Evolutionary conservation across 2,329 filamentous ascomycete genomes (phyloP), one percentile per base, ranked within the genome.

Genomic region (Clarireedia sp.): DNA sequence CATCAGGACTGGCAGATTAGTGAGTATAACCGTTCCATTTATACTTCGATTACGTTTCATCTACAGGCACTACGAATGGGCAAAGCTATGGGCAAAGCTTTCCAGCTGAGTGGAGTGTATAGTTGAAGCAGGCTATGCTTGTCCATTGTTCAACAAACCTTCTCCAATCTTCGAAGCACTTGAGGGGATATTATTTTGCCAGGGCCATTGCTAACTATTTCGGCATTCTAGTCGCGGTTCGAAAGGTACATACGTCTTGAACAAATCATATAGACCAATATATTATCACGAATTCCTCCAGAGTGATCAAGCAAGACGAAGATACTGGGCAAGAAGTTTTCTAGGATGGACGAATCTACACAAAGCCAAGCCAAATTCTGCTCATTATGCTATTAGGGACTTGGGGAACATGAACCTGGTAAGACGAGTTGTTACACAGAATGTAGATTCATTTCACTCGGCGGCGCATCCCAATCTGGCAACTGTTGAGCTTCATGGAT

Each of bases 241-340:
- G 50, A 88, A 91, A 62, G 94, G 94, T 59, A 97, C 92, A 8
- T 99, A 99, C 69, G 86, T 90, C 44, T 79, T 94, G 66, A 97
- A 97, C 74, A 90, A 88, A 73, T 83, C 82, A 14, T 96, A 95
- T 68, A 83, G 88, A 2, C 94, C 92, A 33, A 95, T 96, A 62
- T 99, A 95, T 74, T 91, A 88, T 70, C 84, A 90, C 70, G 94
- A 99, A 69, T 99, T 97, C 67, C 72, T 90, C 44, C 74, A 78
- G 47, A 87, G 76, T 61, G 46, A 50, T 43, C 53, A 51, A 24
- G 84, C 88, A 12, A 78, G 94, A 61, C 94, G 96, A 71, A 78
- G 94, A 59, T 99, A 99, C 70, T 99, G 94, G 94, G 92, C 94
- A 0, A 77, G 94, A 48, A 95, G 89, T 67, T 99, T 95, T 70